Conservation (phyloP, 164 flowering plant species). For the Dillenia suffruticosa region DNA sequence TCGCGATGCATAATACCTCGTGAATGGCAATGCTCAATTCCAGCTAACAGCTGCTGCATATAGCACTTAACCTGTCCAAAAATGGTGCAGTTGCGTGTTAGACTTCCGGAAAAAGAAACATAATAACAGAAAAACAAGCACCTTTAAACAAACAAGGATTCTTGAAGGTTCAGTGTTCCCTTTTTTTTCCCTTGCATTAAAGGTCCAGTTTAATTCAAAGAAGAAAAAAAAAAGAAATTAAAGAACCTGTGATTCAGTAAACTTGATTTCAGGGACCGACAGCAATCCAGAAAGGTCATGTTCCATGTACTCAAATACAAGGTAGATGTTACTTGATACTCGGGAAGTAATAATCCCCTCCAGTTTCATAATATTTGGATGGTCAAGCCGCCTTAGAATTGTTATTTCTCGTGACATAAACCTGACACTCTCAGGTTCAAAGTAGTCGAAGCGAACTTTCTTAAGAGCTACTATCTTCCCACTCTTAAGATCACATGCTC, state of each 20-base stretch:
- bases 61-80: slow-evolving; percentile 60
- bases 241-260: slow-evolving; percentile 80
- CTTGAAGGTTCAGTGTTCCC: too few relatives aligned
- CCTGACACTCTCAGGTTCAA: slow-evolving; percentile 84
- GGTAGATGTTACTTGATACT: slow-evolving; percentile 73
- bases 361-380: slow-evolving; percentile 80
- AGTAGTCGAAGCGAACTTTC: slow-evolving; percentile 84
- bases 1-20: slow-evolving; percentile 71
- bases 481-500: slow-evolving; percentile 64
- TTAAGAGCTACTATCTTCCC: slow-evolving; percentile 80
- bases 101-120: too few relatives aligned
- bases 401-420: slow-evolving; percentile 93
- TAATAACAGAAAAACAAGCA: not conserved
- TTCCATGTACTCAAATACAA: slow-evolving; percentile 96
- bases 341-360: slow-evolving; percentile 81
- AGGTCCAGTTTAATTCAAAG: too few relatives aligned
- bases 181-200: too few relatives aligned
- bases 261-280: slow-evolving; percentile 66
- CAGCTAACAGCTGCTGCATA: slow-evolving; percentile 65
- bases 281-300: slow-evolving; percentile 88
- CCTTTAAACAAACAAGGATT: too few relatives aligned
- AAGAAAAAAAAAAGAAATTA: not conserved
- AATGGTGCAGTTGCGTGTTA: too few relatives aligned
- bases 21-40: slow-evolving; percentile 71
- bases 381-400: slow-evolving; percentile 83